Evolutionary conservation across 139 green algal genomes (phyloP), one percentile per base, ranked within the genome.

Genomic region (Coelastrella sp.): DNA sequence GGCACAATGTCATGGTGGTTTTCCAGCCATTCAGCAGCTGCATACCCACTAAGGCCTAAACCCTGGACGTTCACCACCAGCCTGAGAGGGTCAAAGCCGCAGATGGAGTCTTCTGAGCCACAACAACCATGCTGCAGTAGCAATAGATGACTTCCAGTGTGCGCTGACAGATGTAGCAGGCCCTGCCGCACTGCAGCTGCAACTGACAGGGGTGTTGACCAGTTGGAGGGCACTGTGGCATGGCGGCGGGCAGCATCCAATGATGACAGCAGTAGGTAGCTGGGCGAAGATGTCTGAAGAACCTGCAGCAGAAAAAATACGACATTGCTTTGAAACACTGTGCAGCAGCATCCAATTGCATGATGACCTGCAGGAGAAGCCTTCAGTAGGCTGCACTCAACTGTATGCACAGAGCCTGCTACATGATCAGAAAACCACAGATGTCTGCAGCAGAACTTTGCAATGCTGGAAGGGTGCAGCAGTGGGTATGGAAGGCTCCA

Each of bases 221-320:
- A 95, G 5, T 88, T 78, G 4, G 73, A 87, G 0, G 89, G 83
- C 73, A 80, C 71, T 59, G 32, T 71, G 17, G 93, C 91, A 68
- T 93, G 88, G 0, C 79, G 88, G 4, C 92, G 83, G n/a, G 98
- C 98, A 2, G 95, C 97, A 81, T 99, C 98, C 61, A 99, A 91
- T 0, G 97, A 99, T 4, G 95, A 93, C 93, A 99, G 92, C 20
- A 99, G 92, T 22, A 99, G 71, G 92, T 99, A 99, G 92, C 93
- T 98, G 7, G 98, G 98, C 22, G 90, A 94, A 14, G 94, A 96
- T 13, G 92, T 92, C 89, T 95, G 92, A 17, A 93, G 85, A 60
- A 91, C 83, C 87, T 91, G 87, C 3, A 75, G 13, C 5, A 76
- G 59, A 22, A 2, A 76, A 6, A 76, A n/a, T 10, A 32, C 2